Base-by-base conservation (phyloP, 2,329 filamentous ascomycete species). In the Penicillium sclerotigenum region DNA sequence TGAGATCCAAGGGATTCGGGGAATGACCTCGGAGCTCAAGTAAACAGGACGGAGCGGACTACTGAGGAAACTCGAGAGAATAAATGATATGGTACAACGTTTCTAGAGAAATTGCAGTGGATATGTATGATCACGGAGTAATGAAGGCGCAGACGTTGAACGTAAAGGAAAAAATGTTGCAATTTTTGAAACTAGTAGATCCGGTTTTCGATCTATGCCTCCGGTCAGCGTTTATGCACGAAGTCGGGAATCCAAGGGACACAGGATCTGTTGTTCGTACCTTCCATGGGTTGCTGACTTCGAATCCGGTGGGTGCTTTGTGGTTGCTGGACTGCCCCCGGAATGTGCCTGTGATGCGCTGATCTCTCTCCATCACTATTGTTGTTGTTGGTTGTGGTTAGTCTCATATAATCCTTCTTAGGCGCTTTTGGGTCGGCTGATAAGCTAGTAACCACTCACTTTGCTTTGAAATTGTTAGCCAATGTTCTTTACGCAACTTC, bases 221-320 rank as follows among this genome's bases (percentile, higher is more conserved):
- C 10, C 16, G 9, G 46, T 72, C 54, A 75, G 64, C 38, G 42
- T 43, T 18, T 43, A 16, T 22, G 46, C 10, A 41, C 18, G n/a
- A 2, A 16, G 8, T 13, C 1, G 14, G 28, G 13, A 34, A 22
- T 14, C 6, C 5, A 11, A 9, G 34, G 22, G 18, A 31, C 28
- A 10, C 2, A 9, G 4, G 18, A 36, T 40, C 5, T 29, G 9
- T 52, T 11, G 16, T 59, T 57, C 66, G 47, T 79, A 87, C 84
- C 80, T 81, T 84, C 85, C 85, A 87, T 60, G 82, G 82, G 74
- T 86, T 86, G 80, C 81, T 87, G 67, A 87, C 70, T 73, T 87
- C 84, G 74, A 87, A 87, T 58, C 84, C 84, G 54, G 77, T 73
- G 28, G 84, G 84, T 29, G 85, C 85, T 56, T 75, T 73, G 45